Evolutionary conservation across 106 monocot genomes (phyloP).

Genomic region (Apostasia shenzhenica): DNA sequence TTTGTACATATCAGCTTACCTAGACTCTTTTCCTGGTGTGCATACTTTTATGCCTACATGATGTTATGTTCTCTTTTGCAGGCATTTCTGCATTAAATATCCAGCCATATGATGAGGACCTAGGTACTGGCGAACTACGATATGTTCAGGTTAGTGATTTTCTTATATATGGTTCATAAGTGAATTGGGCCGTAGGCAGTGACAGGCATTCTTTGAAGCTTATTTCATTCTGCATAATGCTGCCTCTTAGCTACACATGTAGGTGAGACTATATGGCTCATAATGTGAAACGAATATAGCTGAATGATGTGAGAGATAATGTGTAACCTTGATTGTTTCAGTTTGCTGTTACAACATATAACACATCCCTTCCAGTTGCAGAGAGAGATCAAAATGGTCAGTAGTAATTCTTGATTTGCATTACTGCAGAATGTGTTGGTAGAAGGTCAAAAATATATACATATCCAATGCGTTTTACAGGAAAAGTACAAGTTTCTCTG

Average conservation of each 20-base stretch:
- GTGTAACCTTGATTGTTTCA: constrained; percentile 24
- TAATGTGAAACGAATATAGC: not conserved
- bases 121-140: constrained; percentile 79
- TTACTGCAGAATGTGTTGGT: not conserved
- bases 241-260: too few relatives aligned
- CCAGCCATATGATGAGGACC: constrained; percentile 83
- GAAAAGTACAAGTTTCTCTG: constrained; percentile 80
- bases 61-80: constrained; percentile 15
- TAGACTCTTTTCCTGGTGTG: not conserved
- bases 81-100: constrained; percentile 63
- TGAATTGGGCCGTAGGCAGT: not conserved
- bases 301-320: not conserved
- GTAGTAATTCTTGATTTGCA: not conserved
- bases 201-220: too few relatives aligned
- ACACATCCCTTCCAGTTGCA: constrained; percentile 69
- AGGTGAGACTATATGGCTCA: too few relatives aligned
- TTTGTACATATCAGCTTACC: not conserved
- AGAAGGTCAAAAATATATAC: not conserved
- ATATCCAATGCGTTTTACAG: constrained; percentile 20
- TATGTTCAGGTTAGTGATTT: constrained; percentile 76
- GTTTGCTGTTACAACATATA: constrained; percentile 92
- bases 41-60: constrained; percentile 9
- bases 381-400: constrained; percentile 74
- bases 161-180: not conserved
- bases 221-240: too few relatives aligned